A percentile compares a stretch with the other conserved stretches of the same genome.
These are phyloP conservation scores for Geoglossum cookeanum DNA, from an alignment of 2,329 filamentous ascomycete genomes.

Conservation along the genomic window DNA sequence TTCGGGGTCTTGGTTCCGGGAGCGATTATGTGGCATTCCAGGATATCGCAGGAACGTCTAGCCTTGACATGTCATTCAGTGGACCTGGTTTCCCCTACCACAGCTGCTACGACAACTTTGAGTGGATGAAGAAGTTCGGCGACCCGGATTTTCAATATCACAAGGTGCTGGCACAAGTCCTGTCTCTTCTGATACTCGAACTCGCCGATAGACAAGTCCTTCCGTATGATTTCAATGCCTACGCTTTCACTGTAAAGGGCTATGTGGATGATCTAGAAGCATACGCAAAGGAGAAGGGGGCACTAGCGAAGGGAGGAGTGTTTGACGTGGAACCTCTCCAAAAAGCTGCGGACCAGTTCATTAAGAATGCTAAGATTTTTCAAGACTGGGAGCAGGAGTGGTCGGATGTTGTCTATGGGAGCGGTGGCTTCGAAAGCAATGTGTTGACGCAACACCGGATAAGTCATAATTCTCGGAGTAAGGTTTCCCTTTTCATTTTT, in stretches of 20 bases:
- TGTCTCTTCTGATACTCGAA: slow-evolving; percentile 68
- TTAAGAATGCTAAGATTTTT: slow-evolving; percentile 42
- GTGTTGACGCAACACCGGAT: slow-evolving; percentile 47
- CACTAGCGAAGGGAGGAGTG: slow-evolving; percentile 16
- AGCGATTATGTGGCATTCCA: slow-evolving; percentile 86
- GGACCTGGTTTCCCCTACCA: slow-evolving; percentile 46
- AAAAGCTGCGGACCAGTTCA: slow-evolving; percentile 42
- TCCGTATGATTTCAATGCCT: slow-evolving; percentile 61
- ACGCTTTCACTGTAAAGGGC: slow-evolving; percentile 42
- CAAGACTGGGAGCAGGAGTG: slow-evolving; percentile 59
- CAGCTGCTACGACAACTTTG: slow-evolving; percentile 77
- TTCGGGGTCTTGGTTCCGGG: slow-evolving; percentile 52
- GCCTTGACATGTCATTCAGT: slow-evolving; percentile 71
- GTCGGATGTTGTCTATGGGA: slow-evolving; percentile 50
- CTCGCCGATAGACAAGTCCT: slow-evolving; percentile 63
- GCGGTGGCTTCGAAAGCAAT: slow-evolving; percentile 52
- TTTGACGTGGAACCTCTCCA: slow-evolving; percentile 40
- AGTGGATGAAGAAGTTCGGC: slow-evolving; percentile 62
- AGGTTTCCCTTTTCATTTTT: not conserved
- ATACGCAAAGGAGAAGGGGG: slow-evolving; percentile 39
- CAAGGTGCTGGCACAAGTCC: slow-evolving; percentile 56
- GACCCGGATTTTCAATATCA: slow-evolving; percentile 78
- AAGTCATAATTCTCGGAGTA: slow-evolving; percentile 51
- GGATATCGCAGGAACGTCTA: slow-evolving; percentile 73
- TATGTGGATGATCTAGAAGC: slow-evolving; percentile 49